Conservation (phyloP, 139 green algal genomes). For the Picochlorum sp. region DNA sequence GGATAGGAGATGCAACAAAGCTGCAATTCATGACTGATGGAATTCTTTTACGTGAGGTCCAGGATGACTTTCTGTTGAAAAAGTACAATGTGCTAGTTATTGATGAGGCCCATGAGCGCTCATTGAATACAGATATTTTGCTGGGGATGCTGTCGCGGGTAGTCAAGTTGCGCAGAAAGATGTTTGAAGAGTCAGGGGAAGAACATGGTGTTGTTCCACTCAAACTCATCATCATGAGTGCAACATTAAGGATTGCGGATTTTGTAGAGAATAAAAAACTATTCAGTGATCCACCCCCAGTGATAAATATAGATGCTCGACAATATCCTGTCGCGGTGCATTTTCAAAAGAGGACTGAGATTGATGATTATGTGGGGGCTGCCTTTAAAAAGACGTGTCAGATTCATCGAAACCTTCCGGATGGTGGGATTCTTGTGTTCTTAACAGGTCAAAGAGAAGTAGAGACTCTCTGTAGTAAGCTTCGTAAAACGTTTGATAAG, state of each 20-base stretch:
- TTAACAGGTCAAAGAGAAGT: constrained; percentile 89
- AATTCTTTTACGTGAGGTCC: constrained; percentile 79
- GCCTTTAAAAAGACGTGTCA: constrained; percentile 65
- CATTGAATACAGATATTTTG: constrained; percentile 86
- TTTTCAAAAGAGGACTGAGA: constrained; percentile 56
- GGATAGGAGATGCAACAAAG: constrained; percentile 37
- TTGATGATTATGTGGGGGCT: constrained; percentile 72
- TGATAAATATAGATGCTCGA: constrained; percentile 64
- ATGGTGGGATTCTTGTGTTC: constrained; percentile 89
- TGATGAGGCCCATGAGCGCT: constrained; percentile 90
- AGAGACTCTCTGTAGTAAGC: constrained; percentile 55
- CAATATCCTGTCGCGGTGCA: constrained; percentile 81
- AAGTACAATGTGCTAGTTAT: constrained; percentile 61
- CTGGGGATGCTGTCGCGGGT: constrained; percentile 83
- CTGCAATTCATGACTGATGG: constrained; percentile 97
- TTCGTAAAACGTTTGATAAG: constrained; percentile 43
- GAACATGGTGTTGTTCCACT: constrained; percentile 55
- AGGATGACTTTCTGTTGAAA: constrained; percentile 67
- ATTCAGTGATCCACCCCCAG: constrained; percentile 61
- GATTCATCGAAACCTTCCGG: constrained; percentile 82
- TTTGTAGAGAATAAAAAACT: constrained; percentile 73
- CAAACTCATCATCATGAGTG: constrained; percentile 95
- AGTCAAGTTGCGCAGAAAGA: constrained; percentile 62
- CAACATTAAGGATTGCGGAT: constrained; percentile 73
- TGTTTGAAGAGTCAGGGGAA: constrained; percentile 29